Percentiles rank a stretch among this genome's conserved stretches.
Conservation (phyloP, 2,329 filamentous ascomycete genomes). For the Cladobotryum mycophilum region DNA sequence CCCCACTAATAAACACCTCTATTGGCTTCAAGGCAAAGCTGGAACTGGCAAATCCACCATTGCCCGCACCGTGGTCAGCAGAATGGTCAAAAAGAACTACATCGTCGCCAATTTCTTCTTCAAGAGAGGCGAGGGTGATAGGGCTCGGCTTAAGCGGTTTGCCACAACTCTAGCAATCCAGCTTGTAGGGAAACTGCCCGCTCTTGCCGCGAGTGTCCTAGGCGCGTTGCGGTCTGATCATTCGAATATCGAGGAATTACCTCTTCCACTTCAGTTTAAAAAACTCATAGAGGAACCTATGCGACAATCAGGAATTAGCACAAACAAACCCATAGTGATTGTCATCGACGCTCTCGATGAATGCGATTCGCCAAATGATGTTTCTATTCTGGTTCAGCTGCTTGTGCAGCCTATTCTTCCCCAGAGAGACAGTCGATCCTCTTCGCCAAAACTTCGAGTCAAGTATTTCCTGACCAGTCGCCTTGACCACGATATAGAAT, state of each 20-base stretch:
- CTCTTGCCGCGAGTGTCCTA: constrained; percentile 12
- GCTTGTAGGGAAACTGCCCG: constrained; percentile 21
- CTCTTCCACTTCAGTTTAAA: constrained; percentile 13
- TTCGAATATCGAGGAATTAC: too few relatives aligned
- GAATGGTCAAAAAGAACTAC: rapidly evolving
- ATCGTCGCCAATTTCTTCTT: constrained; percentile 38
- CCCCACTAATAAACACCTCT: neutral
- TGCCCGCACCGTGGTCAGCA: constrained; percentile 9
- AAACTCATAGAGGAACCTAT: constrained; percentile 10
- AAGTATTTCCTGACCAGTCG: too few relatives aligned
- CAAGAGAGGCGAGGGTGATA: constrained; percentile 30
- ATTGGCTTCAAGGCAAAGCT: constrained; percentile 14
- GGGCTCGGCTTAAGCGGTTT: constrained; percentile 27
- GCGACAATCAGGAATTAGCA: rapidly evolving
- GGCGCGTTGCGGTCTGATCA: too few relatives aligned
- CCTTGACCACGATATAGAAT: too few relatives aligned
- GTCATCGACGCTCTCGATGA: constrained; percentile 30
- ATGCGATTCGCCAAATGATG: constrained; percentile 22
- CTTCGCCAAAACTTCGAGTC: too few relatives aligned
- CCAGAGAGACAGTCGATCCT: rapidly evolving
- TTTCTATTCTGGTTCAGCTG: constrained; percentile 22
- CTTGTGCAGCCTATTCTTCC: neutral
- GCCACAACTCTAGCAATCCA: constrained; percentile 34
- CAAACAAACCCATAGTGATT: constrained; percentile 14
- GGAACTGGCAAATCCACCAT: constrained; percentile 19